phyloP scores from a whole-genome alignment of 768 basidiomycete species.

The Agaricus subrufescens region DNA sequence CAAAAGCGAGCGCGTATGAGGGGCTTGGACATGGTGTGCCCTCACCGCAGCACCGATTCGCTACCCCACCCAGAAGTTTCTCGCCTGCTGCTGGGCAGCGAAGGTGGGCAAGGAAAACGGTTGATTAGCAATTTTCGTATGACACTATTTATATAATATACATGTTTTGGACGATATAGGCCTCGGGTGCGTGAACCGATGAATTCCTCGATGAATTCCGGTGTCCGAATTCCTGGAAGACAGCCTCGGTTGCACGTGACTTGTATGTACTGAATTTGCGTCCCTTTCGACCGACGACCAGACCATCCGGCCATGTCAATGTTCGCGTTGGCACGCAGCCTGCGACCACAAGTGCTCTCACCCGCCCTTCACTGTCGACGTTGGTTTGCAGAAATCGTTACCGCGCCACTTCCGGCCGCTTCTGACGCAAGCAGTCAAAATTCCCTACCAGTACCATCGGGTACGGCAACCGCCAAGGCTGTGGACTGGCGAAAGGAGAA shows the following conservation, averaged over 20 bases:
- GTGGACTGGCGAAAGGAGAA: slow-evolving; percentile 15
- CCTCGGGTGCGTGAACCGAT: too few relatives aligned
- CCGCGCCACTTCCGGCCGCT: neutral
- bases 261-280: too few relatives aligned
- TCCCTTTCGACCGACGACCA: neutral
- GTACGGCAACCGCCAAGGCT: neutral
- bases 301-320: slow-evolving; percentile 5
- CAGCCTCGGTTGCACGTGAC: too few relatives aligned
- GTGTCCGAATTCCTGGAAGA: too few relatives aligned
- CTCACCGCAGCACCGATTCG: slow-evolving; percentile 5
- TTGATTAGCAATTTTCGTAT: slow-evolving; percentile 3
- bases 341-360: slow-evolving; percentile 12
- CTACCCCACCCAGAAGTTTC: slow-evolving; percentile 7
- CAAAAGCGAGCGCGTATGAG: slow-evolving; percentile 8
- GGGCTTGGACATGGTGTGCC: neutral
- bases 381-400: slow-evolving; percentile 22
- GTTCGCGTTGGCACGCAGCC: slow-evolving; percentile 16
- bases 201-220: too few relatives aligned
- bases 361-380: slow-evolving; percentile 13
- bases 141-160: too few relatives aligned
- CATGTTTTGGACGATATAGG: too few relatives aligned
- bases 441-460: neutral
- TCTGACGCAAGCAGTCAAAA: neutral
- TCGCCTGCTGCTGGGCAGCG: slow-evolving; percentile 8
- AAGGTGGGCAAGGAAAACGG: slow-evolving; percentile 8